These are phyloP conservation scores for Malus hybrid DNA, from an alignment of 331 rosid species.

Conservation along the genomic window DNA sequence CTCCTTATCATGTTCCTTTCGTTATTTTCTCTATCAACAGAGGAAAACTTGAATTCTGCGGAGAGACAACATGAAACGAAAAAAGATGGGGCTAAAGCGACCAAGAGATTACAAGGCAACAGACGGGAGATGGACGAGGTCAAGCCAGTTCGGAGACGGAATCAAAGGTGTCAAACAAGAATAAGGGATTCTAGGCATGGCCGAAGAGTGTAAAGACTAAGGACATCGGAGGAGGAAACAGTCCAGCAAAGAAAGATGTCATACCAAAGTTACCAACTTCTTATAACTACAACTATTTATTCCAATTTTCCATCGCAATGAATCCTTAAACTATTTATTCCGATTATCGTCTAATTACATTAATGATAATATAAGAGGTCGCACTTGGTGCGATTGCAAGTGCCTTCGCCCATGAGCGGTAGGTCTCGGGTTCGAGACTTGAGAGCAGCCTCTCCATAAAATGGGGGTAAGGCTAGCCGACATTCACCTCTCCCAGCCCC, in stretches of 20 bases:
- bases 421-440: too few relatives aligned
- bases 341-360: too few relatives aligned
- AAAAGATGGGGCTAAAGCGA: conserved; percentile 10
- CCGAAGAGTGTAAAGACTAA: conserved; percentile 30
- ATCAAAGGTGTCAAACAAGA: conserved; percentile 32
- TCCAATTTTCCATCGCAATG: not conserved
- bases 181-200: conserved; percentile 51
- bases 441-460: too few relatives aligned
- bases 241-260: not conserved
- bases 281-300: not conserved
- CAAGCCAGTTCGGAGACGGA: conserved; percentile 15
- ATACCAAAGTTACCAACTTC: not conserved
- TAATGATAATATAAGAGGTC: too few relatives aligned
- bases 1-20: conserved; percentile 42
- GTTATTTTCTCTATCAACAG: conserved; percentile 7
- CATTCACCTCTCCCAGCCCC: too few relatives aligned
- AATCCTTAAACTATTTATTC: too few relatives aligned
- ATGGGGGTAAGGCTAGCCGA: too few relatives aligned
- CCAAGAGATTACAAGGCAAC: conserved; percentile 4
- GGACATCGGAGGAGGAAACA: not conserved
- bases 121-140: conserved; percentile 19
- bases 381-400: too few relatives aligned
- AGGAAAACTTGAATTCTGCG: conserved; percentile 10
- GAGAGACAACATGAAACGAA: not conserved
- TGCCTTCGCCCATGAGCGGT: too few relatives aligned